Conservation (phyloP, 2,329 filamentous ascomycete species). For the Colletotrichum sp. region DNA sequence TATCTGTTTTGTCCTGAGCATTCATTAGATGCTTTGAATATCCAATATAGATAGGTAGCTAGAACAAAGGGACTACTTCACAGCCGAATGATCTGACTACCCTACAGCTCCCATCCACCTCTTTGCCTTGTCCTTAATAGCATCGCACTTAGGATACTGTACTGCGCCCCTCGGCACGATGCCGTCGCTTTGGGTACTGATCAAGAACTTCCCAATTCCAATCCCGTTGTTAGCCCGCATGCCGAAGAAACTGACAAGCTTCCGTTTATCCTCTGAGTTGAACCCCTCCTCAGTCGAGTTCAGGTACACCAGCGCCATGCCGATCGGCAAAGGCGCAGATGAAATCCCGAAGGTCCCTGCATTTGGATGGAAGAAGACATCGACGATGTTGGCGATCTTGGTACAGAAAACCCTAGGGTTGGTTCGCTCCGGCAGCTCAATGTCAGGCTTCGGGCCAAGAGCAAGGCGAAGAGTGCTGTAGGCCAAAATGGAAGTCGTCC, state of each 20-base stretch:
- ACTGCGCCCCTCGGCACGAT: background rate
- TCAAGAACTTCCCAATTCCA: conserved; percentile 9
- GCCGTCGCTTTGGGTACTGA: conserved; percentile 1
- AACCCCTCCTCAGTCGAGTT: conserved; percentile 7
- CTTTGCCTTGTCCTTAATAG: background rate
- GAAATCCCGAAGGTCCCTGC: conserved; percentile 17
- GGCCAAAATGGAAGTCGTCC: conserved; percentile 12
- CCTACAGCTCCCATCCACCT: background rate
- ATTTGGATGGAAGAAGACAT: conserved; percentile 16
- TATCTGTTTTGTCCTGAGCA: background rate
- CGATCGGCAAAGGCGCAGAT: conserved; percentile 17
- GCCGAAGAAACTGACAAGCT: conserved; percentile 9
- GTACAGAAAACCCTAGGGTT: conserved; percentile 17
- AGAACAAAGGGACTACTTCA: background rate
- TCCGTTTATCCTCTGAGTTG: conserved; percentile 1
- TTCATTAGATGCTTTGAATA: background rate
- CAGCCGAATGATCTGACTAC: background rate
- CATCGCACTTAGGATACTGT: background rate
- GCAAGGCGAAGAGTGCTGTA: conserved; percentile 18
- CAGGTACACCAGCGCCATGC: conserved; percentile 20
- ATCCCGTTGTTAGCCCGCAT: conserved; percentile 2
- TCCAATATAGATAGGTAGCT: background rate
- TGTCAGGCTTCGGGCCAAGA: background rate
- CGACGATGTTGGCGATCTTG: conserved; percentile 19
- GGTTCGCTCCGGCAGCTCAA: background rate